Evolutionary conservation across 805 yeast species (phyloP).

Genomic region (Wickerhamomyces sydowiorum): DNA sequence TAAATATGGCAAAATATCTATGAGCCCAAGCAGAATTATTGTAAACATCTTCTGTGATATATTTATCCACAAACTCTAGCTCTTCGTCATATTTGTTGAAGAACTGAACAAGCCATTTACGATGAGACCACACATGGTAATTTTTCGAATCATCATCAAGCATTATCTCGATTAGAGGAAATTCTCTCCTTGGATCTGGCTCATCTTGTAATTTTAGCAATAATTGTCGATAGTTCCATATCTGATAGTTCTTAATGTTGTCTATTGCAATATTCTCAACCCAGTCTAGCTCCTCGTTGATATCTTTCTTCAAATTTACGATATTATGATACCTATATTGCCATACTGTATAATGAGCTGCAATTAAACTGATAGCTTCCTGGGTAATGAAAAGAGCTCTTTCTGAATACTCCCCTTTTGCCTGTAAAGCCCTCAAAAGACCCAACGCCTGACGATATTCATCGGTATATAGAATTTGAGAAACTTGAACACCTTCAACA

Average conservation of each 20-base stretch:
- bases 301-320: slow-evolving; percentile 28
- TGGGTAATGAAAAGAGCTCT: slow-evolving; percentile 68
- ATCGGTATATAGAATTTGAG: slow-evolving; percentile 65
- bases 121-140: slow-evolving; percentile 94
- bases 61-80: slow-evolving; percentile 39
- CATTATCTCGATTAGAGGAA: slow-evolving; percentile 60
- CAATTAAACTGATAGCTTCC: slow-evolving; percentile 56
- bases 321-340: slow-evolving; percentile 55
- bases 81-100: slow-evolving; percentile 50
- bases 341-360: slow-evolving; percentile 95
- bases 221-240: slow-evolving; percentile 90
- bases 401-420: slow-evolving; percentile 53
- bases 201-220: slow-evolving; percentile 35
- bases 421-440: slow-evolving; percentile 52
- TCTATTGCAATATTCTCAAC: slow-evolving; percentile 66
- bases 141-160: slow-evolving; percentile 78
- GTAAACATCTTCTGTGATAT: slow-evolving; percentile 59
- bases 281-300: slow-evolving; percentile 66
- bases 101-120: slow-evolving; percentile 72
- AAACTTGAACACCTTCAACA: slow-evolving; percentile 41
- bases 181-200: slow-evolving; percentile 50
- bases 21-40: slow-evolving; percentile 96
- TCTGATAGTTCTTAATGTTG: slow-evolving; percentile 88
- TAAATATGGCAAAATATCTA: slow-evolving; percentile 53
- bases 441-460: slow-evolving; percentile 65